These are phyloP conservation scores for Priceomyces medius DNA, from an alignment of 805 yeast genomes.

Conservation along the genomic window DNA sequence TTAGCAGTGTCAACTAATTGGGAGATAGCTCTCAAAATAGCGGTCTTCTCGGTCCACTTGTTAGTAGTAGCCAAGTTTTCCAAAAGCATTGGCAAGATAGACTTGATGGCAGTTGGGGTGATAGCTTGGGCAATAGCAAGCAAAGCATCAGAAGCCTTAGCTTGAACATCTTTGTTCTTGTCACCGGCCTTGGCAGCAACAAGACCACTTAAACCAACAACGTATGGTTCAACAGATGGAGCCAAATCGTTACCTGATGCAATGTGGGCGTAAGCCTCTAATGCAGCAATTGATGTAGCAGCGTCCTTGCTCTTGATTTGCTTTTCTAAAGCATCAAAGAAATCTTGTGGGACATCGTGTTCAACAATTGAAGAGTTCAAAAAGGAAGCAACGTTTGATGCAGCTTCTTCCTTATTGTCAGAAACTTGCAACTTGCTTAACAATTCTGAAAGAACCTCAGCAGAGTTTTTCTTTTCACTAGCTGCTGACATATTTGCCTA, in stretches of 20 bases:
- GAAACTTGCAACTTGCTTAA: conserved; percentile 92
- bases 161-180: conserved; percentile 76
- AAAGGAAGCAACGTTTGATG: conserved; percentile 86
- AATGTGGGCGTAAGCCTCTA: conserved; percentile 81
- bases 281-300: conserved; percentile 66
- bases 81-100: conserved; percentile 78
- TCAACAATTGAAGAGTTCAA: conserved; percentile 96
- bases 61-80: conserved; percentile 64
- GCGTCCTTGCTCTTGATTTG: conserved; percentile 75
- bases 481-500: conserved; percentile 47
- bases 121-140: conserved; percentile 73
- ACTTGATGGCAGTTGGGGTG: conserved; percentile 93
- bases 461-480: conserved; percentile 60
- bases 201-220: conserved; percentile 71
- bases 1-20: conserved; percentile 92
- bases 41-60: conserved; percentile 98
- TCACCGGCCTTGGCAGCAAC: conserved; percentile 85
- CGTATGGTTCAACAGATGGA: conserved; percentile 94
- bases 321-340: conserved; percentile 74
- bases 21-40: conserved; percentile 81
- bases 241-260: conserved; percentile 75
- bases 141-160: conserved; percentile 73
- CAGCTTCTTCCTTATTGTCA: conserved; percentile 82
- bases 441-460: conserved; percentile 88
- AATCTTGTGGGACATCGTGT: conserved; percentile 93